These are phyloP conservation scores for Lepraria neglecta DNA, from an alignment of 495 filamentous ascomycete genomes.

Conservation along the genomic window DNA sequence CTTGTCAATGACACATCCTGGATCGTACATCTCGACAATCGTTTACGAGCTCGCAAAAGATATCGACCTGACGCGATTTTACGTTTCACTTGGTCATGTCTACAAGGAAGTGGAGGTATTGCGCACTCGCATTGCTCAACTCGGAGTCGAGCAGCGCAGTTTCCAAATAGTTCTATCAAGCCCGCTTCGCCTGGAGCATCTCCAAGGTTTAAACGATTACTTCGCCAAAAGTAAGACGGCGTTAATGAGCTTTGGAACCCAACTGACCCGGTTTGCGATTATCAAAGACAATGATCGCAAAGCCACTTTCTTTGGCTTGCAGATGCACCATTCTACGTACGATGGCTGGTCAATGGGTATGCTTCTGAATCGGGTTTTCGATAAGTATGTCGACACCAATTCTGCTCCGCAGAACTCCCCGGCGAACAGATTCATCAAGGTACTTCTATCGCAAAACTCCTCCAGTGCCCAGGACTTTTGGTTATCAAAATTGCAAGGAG, in stretches of 20 bases:
- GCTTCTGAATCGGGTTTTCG: conserved; percentile 41
- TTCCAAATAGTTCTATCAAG: not conserved
- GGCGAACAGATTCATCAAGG: not conserved
- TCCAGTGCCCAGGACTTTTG: conserved; percentile 1
- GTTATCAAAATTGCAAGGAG: conserved; percentile 3
- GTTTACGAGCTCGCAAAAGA: not conserved
- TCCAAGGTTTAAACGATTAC: not conserved
- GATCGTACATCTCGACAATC: not conserved
- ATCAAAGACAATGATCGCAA: not conserved
- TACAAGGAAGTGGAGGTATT: not conserved
- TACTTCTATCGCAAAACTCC: not conserved
- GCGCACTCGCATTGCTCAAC: not conserved
- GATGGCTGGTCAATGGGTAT: conserved; percentile 51
- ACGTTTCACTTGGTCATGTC: not conserved
- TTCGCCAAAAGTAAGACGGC: not conserved
- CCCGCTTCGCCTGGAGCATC: not conserved
- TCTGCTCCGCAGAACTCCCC: not conserved
- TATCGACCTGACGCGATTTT: not conserved
- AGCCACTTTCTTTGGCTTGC: not conserved
- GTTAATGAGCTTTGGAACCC: not conserved
- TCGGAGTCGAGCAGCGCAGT: not conserved
- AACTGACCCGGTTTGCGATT: not conserved
- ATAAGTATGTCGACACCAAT: conserved; percentile 28
- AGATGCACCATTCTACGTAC: conserved; percentile 4
- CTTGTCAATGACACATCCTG: not conserved